Conservation (phyloP, 2,329 filamentous ascomycete genomes). For the Paecilomyces variotii region DNA sequence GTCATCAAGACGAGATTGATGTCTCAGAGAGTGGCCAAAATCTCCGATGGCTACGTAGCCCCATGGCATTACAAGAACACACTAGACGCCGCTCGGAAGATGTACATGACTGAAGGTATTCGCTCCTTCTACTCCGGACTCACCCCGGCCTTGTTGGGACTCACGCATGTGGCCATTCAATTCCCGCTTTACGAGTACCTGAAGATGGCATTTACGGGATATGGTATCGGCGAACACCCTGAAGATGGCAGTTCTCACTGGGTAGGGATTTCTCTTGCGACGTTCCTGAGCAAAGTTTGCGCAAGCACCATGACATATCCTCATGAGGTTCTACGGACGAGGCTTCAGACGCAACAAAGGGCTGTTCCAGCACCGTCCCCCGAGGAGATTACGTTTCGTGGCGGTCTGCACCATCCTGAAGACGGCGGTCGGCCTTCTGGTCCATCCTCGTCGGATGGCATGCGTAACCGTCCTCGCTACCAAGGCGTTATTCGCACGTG, state of each 20-base stretch:
- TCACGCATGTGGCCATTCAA: constrained; percentile 93
- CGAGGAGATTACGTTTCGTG: constrained; percentile 45
- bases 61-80: constrained; percentile 86
- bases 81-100: constrained; percentile 84
- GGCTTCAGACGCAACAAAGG: constrained; percentile 86
- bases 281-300: constrained; percentile 86
- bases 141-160: constrained; percentile 79
- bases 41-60: constrained; percentile 43
- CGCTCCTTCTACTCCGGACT: constrained; percentile 91
- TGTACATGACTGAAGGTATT: constrained; percentile 87
- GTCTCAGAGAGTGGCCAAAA: constrained; percentile 66
- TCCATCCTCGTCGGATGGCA: constrained; percentile 47
- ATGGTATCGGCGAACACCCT: constrained; percentile 70
- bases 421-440: constrained; percentile 38
- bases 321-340: constrained; percentile 89
- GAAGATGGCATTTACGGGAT: constrained; percentile 82
- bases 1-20: constrained; percentile 98
- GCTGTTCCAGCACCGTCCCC: constrained; percentile 41
- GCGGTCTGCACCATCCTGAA: constrained; percentile 30
- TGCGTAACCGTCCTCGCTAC: constrained; percentile 55
- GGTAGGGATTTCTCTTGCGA: constrained; percentile 76
- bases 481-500: constrained; percentile 73
- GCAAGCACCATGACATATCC: constrained; percentile 95
- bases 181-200: constrained; percentile 94
- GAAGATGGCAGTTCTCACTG: constrained; percentile 61